Evolutionary conservation across 108 stramenopile species (phyloP), one percentile per base, ranked within the genome.

Genomic region (Cyclostephanos tholiformis): DNA sequence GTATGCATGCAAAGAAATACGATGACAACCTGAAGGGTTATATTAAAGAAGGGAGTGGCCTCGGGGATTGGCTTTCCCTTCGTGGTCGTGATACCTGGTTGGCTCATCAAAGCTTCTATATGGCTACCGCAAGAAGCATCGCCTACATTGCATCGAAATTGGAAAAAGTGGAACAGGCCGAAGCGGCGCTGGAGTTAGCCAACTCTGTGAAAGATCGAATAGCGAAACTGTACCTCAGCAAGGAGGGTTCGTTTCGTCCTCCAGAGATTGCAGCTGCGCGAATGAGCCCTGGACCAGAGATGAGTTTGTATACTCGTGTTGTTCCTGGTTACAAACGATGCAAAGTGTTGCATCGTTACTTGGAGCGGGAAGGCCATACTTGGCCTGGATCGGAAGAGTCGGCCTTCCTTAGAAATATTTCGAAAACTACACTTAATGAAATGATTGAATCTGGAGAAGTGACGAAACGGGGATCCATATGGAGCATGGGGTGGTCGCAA

Each of bases 51-150:
- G 74, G 74, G 8, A 75, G 74, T 62, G 80, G 80, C 29, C 53
- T 82, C 25, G 80, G 80, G 14, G 80, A 82, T 51, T 82, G 80
- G 80, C 70, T 82, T 14, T 35, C 65, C 11, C 67, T 82, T 29
- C 69, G 80, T 0, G 69, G 77, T 8, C 61, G 79, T 4, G 79
- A 80, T 65, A 80, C 79, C 13, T 82, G 80, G 80, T 73, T 82
- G 16, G 71, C 74, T 6, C 80, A 82, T 48, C 56, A 82, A 26
- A 66, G 74, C 25, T 82, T 82, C 20, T 82, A 82, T 59, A 82
- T 82, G 80, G 80, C 80, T 27, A 67, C 67, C 23, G 80, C 80
- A 32, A 43, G 80, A 55, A 71, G 80, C 50, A 56, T 82, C 67
- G 80, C 80, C 11, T 82, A 82, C 51, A 75, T 82, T 65, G 56